Base-by-base conservation (phyloP, 225 moss, liverwort and hornwort genomes). In the Physcomitrium patens region DNA sequence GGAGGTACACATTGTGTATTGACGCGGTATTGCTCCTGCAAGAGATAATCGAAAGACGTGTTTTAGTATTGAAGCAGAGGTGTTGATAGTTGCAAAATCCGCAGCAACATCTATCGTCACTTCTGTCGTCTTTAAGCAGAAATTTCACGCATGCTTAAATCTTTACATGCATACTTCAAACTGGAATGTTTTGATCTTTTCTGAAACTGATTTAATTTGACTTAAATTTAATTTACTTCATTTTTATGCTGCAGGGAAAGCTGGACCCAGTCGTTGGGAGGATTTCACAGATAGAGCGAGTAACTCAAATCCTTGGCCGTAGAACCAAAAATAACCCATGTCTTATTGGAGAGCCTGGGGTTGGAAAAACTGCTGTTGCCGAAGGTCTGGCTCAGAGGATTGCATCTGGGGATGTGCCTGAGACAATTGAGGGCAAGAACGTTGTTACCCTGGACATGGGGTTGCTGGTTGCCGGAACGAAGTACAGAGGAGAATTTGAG, bases 381-480 rank as follows among this genome's bases (percentile, higher is more conserved):
- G 93, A 94, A 68, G 93, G 93, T 1, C 82, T 94, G 79, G 93
- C 93, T 0, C 93, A 91, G 73, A 86, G 91, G 8, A 94, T 94
- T 63, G 86, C 91, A 8, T 64, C 91, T 2, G 91, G 93, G 52
- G 89, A 94, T 75, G 93, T 94, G 58, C 91, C 93, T 0, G 89
- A 94, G 76, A 91, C 91, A 0, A 86, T 94, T 23, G 91, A 94
- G 77, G 93, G 93, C 22, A 94, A 94, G 86, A 91, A 94, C 86
- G 94, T 94, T 65, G 86, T 94, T 55, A 94, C 94, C 8, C 75
- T 94, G 24, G 94, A 94, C 68, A 94, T 94, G 94, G 94, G 94
- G 69, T 82, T 94, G 42, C 82, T 94, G 75, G 94, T 94, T 28
- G 94, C 94, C 3, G 94, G 94, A 54, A 94, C 94, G 0, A 94